A percentile compares a stretch with the other conserved stretches of the same genome.
Conservation (phyloP, 768 basidiomycete genomes). For the Suillus occidentalis region DNA sequence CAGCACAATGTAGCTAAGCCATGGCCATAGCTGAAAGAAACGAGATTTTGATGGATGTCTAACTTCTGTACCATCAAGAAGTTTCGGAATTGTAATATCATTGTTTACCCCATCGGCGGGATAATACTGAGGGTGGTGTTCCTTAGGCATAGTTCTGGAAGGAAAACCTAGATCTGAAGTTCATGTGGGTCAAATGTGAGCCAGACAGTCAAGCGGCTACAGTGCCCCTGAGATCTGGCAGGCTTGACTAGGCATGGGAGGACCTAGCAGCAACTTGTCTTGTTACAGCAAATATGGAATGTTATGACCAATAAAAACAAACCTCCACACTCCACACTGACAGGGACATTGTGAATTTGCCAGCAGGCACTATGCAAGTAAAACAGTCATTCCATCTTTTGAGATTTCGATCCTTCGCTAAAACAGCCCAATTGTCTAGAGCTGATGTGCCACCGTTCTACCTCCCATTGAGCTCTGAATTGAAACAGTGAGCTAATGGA, state of each 20-base stretch:
- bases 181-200: background rate
- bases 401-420: background rate
- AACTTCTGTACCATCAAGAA: background rate
- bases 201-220: background rate
- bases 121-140: background rate
- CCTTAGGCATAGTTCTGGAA: background rate
- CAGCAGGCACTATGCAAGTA: too few relatives aligned
- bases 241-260: background rate
- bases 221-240: background rate
- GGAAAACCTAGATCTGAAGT: background rate
- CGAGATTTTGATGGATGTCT: background rate
- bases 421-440: too few relatives aligned
- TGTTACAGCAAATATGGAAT: background rate
- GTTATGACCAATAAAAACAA: background rate
- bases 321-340: background rate
- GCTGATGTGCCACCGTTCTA: background rate
- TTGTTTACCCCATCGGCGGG: background rate
- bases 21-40: background rate
- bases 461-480: background rate
- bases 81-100: background rate
- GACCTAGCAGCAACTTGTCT: background rate
- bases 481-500: background rate
- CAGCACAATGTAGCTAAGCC: constrained; percentile 5
- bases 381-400: background rate
- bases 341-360: background rate